phyloP scores from a whole-genome alignment of 306 rosid species.

The Cotoneaster glaucophyllus region DNA sequence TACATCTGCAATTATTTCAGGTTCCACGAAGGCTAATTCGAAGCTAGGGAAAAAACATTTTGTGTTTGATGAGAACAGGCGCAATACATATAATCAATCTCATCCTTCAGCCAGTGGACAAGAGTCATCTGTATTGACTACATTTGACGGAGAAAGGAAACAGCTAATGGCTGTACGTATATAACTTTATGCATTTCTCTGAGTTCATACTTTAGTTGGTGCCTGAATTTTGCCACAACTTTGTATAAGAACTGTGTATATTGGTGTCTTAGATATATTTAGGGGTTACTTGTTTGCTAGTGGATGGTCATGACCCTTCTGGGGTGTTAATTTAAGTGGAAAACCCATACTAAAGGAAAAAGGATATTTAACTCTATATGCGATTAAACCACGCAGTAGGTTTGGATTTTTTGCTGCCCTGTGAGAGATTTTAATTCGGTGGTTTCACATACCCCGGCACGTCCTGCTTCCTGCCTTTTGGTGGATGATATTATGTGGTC shows the following conservation, averaged over 20 bases:
- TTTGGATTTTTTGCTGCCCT: neutral
- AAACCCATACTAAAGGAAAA: neutral
- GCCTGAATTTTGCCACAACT: neutral
- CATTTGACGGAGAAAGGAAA: slow-evolving; percentile 55
- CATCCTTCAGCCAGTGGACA: slow-evolving; percentile 26
- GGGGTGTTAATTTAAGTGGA: neutral
- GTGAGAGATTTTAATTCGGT: neutral
- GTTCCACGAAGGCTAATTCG: slow-evolving; percentile 33
- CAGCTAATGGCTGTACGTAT: slow-evolving; percentile 51
- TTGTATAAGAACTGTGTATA: neutral
- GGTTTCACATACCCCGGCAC: neutral
- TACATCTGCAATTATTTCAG: slow-evolving; percentile 14
- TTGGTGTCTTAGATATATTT: neutral
- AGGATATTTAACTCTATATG: neutral
- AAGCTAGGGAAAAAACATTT: slow-evolving; percentile 43
- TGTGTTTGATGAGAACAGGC: slow-evolving; percentile 51
- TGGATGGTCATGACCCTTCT: neutral
- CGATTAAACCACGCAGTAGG: neutral
- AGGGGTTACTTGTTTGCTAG: neutral
- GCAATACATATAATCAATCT: slow-evolving; percentile 36
- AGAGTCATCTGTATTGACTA: slow-evolving; percentile 45
- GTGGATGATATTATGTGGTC: neutral
- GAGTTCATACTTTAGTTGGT: neutral
- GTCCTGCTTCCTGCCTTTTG: slow-evolving; percentile 8
- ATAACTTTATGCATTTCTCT: neutral